A percentile compares a stretch with the other conserved stretches of the same genome.
Conservation (phyloP, 2,329 filamentous ascomycete species). For the Cadophora sp. region DNA sequence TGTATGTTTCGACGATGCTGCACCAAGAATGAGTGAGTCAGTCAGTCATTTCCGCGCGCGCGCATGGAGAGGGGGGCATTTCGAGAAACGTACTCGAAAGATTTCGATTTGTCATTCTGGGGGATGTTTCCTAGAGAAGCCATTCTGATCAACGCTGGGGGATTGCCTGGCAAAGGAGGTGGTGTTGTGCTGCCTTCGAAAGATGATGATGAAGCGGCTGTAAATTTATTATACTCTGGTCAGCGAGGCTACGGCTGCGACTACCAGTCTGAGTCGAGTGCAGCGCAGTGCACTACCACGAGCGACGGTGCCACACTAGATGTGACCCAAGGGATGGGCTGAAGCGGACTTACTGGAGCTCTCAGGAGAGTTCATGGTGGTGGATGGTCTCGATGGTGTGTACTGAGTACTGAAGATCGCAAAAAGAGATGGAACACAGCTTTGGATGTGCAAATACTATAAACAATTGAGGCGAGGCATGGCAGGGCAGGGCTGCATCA, state of each 20-base stretch:
- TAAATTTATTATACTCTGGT: slow-evolving; percentile 3
- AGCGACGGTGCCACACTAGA: slow-evolving; percentile 1
- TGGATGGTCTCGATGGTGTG: neutral
- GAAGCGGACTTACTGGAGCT: slow-evolving; percentile 12
- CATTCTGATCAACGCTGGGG: slow-evolving; percentile 43
- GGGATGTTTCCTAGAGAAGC: slow-evolving; percentile 40
- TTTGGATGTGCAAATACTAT: neutral
- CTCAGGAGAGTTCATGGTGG: slow-evolving; percentile 2
- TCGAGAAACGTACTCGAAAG: slow-evolving; percentile 40
- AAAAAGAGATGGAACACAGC: neutral
- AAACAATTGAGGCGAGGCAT: neutral
- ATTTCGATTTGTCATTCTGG: slow-evolving; percentile 31
- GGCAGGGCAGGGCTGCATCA: neutral
- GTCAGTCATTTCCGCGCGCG: slow-evolving; percentile 36
- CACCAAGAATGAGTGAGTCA: slow-evolving; percentile 40
- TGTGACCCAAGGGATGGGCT: neutral
- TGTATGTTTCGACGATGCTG: slow-evolving; percentile 69
- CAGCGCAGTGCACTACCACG: neutral
- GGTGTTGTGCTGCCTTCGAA: slow-evolving; percentile 44
- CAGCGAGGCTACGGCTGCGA: slow-evolving; percentile 19
- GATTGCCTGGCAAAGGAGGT: slow-evolving; percentile 39
- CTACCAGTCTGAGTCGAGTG: too few relatives aligned
- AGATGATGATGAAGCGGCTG: slow-evolving; percentile 12
- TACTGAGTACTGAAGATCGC: neutral
- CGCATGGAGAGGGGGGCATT: neutral